Percentiles rank a stretch among this genome's conserved stretches.
Evolutionary conservation across 2,329 filamentous ascomycete species (phyloP).

Genomic region (Penicillium palitans): DNA sequence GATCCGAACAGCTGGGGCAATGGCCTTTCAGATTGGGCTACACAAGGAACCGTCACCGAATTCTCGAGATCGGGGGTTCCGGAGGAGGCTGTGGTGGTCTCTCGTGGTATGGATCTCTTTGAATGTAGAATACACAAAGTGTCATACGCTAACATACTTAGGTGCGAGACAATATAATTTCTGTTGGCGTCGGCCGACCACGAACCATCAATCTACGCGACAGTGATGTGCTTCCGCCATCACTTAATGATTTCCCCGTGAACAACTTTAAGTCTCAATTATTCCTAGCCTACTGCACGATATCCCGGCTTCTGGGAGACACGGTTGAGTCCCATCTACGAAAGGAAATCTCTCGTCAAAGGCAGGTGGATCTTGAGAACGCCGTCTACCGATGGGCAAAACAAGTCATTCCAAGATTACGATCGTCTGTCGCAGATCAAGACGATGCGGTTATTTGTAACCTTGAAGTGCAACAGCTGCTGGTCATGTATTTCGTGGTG

Average conservation of each 20-base stretch:
- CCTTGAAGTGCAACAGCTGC: constrained; percentile 41
- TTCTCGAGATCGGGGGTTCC: constrained; percentile 36
- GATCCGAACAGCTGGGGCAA: constrained; percentile 43
- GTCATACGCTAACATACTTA: constrained; percentile 12
- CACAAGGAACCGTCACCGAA: constrained; percentile 42
- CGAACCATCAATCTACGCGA: constrained; percentile 43
- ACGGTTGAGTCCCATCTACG: constrained; percentile 43
- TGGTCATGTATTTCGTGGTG: constrained; percentile 41
- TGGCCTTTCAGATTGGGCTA: constrained; percentile 47
- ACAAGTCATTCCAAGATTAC: constrained; percentile 29
- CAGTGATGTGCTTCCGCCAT: constrained; percentile 42
- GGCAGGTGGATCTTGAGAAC: constrained; percentile 37
- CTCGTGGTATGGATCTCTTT: constrained; percentile 37
- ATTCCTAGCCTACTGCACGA: constrained; percentile 43
- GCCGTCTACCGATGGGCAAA: constrained; percentile 45
- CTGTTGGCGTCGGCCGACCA: constrained; percentile 44
- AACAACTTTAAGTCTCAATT: constrained; percentile 33
- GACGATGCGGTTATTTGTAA: constrained; percentile 21
- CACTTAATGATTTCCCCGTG: constrained; percentile 37
- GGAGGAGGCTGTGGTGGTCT: constrained; percentile 49
- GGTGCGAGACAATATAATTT: constrained; percentile 45
- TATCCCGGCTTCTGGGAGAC: constrained; percentile 44
- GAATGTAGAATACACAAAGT: neutral
- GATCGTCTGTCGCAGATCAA: constrained; percentile 15
- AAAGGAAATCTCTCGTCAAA: constrained; percentile 33